Base-by-base conservation (phyloP, 345 rosid species). In the Bruguiera parviflora region DNA sequence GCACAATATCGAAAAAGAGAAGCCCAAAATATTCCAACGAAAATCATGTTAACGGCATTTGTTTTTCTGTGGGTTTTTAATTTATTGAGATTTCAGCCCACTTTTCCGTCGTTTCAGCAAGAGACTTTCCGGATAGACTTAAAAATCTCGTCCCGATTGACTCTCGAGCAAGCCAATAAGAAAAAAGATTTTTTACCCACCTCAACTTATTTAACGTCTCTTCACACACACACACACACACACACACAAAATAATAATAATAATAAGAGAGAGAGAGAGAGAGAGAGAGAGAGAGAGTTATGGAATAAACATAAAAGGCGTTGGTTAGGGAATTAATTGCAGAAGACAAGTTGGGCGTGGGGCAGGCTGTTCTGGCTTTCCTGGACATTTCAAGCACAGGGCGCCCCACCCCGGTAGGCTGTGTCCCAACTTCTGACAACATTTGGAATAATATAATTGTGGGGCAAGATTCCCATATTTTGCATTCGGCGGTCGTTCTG, bases 371-470 rank as follows among this genome's bases (percentile, higher is more conserved):
- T 18, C 56, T 58, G 58, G 64, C 6, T 22, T 31, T 47, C 67
- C 10, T 67, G 64, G 80, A 80, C 84, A 75, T 77, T 73, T 73
- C 61, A 37, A 69, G 75, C 59, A 57, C 73, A 69, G 57, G 66
- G 68, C 65, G 66, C 71, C 87, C 86, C 87, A 78, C 86, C 69
- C 66, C 2, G 79, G 81, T 61, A 64, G 63, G 68, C 71, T 52
- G 35, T 86, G 90, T 86, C 85, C 61, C 74, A 29, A 39, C 32
- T 65, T 79, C 82, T 24, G 53, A 84, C 78, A 79, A 75, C 89
- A 81, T 81, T 68, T 78, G 77, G 89, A 83, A 83, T 83, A 81
- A 67, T 79, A 79, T 80, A 73, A 81, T 79, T 79, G 74, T 53
- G 64, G 35, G 3, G 32, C 76, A 67, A 81, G 87, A 84, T 84